These are phyloP conservation scores for Leccinum boreale DNA, from an alignment of 768 basidiomycete species.

Conservation along the genomic window DNA sequence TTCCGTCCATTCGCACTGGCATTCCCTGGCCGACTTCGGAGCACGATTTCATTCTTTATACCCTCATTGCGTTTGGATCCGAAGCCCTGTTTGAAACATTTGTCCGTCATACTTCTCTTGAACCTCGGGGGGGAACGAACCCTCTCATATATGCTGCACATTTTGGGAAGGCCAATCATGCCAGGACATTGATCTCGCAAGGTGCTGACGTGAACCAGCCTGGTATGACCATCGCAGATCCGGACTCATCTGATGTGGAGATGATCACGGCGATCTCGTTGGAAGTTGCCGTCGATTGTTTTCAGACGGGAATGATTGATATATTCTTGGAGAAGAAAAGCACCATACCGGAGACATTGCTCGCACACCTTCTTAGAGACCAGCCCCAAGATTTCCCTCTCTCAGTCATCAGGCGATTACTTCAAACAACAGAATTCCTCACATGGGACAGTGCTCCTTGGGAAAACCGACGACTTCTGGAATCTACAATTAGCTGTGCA, in stretches of 20 bases:
- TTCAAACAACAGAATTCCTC: neutral
- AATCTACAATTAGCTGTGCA: neutral
- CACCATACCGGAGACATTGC: neutral
- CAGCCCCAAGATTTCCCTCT: neutral
- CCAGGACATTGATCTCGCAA: neutral
- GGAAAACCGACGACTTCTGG: neutral
- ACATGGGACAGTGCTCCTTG: neutral
- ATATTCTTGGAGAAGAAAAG: neutral
- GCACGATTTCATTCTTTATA: too few relatives aligned
- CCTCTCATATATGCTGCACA: conserved; percentile 6
- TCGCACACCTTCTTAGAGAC: neutral
- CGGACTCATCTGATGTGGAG: neutral
- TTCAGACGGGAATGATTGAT: neutral
- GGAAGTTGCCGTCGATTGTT: neutral
- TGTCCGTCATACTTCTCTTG: too few relatives aligned
- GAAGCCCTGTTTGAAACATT: too few relatives aligned
- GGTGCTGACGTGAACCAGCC: neutral
- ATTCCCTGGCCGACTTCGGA: too few relatives aligned
- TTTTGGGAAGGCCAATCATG: neutral
- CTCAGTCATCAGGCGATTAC: neutral
- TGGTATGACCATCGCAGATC: neutral
- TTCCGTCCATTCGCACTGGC: too few relatives aligned
- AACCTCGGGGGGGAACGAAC: too few relatives aligned
- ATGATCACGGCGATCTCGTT: neutral
- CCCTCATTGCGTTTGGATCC: too few relatives aligned